phyloP scores from a whole-genome alignment of 495 filamentous ascomycete genomes.

The Tuber brumale region DNA sequence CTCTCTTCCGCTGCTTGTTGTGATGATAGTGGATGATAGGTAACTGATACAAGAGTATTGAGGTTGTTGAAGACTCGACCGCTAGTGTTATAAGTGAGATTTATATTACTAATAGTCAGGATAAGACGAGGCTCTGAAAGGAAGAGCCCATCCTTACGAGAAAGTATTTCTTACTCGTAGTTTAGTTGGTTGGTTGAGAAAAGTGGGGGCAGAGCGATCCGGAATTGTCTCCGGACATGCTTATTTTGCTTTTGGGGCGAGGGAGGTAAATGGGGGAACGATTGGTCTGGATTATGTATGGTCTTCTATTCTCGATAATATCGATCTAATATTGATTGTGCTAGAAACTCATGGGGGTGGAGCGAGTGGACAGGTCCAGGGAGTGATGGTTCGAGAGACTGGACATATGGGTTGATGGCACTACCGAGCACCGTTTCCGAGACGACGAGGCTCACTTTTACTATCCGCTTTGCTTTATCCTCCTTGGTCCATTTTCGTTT shows the following conservation, averaged over 20 bases:
- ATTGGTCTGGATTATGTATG: constrained; percentile 60
- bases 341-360: constrained; percentile 77
- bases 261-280: constrained; percentile 66
- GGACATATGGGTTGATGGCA: constrained; percentile 79
- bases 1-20: constrained; percentile 1
- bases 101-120: constrained; percentile 71
- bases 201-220: constrained; percentile 46
- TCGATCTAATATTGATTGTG: constrained; percentile 25
- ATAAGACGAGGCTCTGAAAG: constrained; percentile 81
- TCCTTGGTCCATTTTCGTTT: no score
- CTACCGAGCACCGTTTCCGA: constrained; percentile 74
- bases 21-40: not conserved
- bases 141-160: constrained; percentile 78
- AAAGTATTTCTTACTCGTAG: constrained; percentile 72
- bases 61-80: constrained; percentile 87
- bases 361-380: constrained; percentile 76
- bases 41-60: constrained; percentile 45
- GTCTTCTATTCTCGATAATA: not conserved
- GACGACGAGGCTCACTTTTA: constrained; percentile 59
- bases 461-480: no score
- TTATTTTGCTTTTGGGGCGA: constrained; percentile 78
- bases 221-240: constrained; percentile 75
- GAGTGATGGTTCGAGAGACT: constrained; percentile 74
- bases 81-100: constrained; percentile 82
- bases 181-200: constrained; percentile 39